phyloP scores from a whole-genome alignment of 306 rosid species.

The Carpinus viminea region DNA sequence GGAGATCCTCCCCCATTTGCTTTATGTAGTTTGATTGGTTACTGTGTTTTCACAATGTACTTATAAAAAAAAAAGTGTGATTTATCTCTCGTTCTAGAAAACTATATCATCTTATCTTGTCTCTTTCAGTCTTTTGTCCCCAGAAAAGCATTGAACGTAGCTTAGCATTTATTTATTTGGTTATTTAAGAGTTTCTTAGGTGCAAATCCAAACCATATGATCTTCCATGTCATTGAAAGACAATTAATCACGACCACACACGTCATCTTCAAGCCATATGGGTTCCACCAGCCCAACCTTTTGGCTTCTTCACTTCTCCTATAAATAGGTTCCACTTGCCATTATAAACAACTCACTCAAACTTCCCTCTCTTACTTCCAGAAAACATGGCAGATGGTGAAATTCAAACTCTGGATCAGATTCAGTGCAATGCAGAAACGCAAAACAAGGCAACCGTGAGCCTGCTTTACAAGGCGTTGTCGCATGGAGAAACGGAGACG shows the following conservation, averaged over 20 bases:
- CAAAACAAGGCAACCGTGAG: slow-evolving; percentile 55
- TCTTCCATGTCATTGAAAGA: slow-evolving; percentile 19
- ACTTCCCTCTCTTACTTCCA: not conserved
- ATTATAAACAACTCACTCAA: not conserved
- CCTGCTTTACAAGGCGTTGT: slow-evolving; percentile 63
- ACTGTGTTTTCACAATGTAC: no score
- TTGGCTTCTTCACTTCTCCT: slow-evolving; percentile 19
- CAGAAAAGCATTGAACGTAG: not conserved
- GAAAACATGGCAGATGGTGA: not conserved
- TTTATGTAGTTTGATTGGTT: no score
- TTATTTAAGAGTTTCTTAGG: not conserved
- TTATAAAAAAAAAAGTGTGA: no score
- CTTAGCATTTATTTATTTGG: not conserved
- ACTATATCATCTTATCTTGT: no score
- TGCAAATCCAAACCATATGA: slow-evolving; percentile 29
- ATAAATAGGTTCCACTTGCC: slow-evolving; percentile 33
- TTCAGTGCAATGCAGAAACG: slow-evolving; percentile 12
- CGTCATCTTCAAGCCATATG: slow-evolving; percentile 9
- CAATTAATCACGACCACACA: slow-evolving; percentile 38
- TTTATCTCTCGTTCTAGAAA: no score
- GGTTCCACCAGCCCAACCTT: not conserved
- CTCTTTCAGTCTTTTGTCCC: not conserved
- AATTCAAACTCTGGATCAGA: not conserved
- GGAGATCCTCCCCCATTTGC: no score
- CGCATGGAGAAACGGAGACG: slow-evolving; percentile 35